Conservation (phyloP, 139 green algal genomes). For the Chlorella sp. region DNA sequence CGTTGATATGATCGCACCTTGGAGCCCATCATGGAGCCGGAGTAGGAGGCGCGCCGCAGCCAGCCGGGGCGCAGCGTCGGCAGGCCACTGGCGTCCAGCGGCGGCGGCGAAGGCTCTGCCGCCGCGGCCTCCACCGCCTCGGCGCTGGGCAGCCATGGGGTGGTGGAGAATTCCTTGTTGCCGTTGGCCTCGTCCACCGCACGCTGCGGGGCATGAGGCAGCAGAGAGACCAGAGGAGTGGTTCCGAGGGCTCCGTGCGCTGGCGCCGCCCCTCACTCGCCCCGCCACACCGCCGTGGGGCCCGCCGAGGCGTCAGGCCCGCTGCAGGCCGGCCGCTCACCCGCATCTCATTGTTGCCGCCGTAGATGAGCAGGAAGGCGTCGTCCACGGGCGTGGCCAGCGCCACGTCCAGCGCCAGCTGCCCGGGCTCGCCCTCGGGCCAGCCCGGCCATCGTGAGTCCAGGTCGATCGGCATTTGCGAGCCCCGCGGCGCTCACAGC, state of each 20-base stretch:
- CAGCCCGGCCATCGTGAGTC: slow-evolving; percentile 27
- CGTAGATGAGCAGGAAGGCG: slow-evolving; percentile 44
- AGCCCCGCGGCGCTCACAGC: neutral
- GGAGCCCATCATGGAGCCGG: slow-evolving; percentile 53
- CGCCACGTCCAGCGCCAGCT: slow-evolving; percentile 15
- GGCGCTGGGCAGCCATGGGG: slow-evolving; percentile 21
- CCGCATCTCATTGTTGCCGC: slow-evolving; percentile 25
- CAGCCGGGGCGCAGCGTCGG: slow-evolving; percentile 26
- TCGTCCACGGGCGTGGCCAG: slow-evolving; percentile 33
- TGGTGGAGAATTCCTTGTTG: slow-evolving; percentile 53
- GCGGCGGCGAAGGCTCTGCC: slow-evolving; percentile 13
- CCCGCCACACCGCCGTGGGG: no score
- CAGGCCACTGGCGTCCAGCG: neutral
- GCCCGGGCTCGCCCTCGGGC: slow-evolving; percentile 30
- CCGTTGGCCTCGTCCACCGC: slow-evolving; percentile 38
- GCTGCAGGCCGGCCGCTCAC: slow-evolving; percentile 6
- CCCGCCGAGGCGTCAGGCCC: neutral
- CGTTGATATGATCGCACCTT: slow-evolving; percentile 52
- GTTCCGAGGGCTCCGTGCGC: no score
- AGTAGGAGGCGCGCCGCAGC: slow-evolving; percentile 43
- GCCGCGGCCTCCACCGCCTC: slow-evolving; percentile 25
- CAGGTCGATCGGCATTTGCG: neutral
- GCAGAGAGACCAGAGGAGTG: neutral
- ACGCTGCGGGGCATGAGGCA: neutral
- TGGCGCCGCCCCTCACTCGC: no score